Conservation (phyloP, 1,284 basidiomycete species). For the Cryptococcus wingfieldii region DNA sequence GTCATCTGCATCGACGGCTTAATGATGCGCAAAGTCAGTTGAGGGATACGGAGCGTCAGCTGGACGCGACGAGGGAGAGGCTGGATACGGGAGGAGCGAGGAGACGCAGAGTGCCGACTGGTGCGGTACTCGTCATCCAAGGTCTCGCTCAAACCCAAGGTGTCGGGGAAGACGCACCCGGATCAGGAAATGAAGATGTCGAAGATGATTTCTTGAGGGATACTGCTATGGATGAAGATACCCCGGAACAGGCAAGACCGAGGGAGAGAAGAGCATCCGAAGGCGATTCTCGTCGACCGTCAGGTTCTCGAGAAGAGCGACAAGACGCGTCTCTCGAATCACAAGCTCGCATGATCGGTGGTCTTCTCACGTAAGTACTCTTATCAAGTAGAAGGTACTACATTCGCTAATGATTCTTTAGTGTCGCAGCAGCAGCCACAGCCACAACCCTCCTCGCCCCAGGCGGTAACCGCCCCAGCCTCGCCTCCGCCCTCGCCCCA, state of each 20-base stretch:
- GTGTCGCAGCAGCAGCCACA: slow-evolving; percentile 45
- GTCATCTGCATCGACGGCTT: slow-evolving; percentile 3
- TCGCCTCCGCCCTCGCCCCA: slow-evolving; percentile 11
- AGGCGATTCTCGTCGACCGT: background rate
- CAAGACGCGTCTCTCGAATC: slow-evolving; percentile 28
- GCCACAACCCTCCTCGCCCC: slow-evolving; percentile 41
- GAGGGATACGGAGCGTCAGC: slow-evolving; percentile 5
- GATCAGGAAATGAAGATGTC: background rate
- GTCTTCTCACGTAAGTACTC: slow-evolving; percentile 41
- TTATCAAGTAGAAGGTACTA: background rate
- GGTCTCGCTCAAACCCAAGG: slow-evolving; percentile 45
- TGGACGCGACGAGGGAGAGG: slow-evolving; percentile 6
- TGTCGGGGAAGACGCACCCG: background rate
- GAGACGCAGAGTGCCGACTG: slow-evolving; percentile 22
- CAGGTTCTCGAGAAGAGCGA: background rate
- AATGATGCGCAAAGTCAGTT: slow-evolving; percentile 12
- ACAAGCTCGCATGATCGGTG: slow-evolving; percentile 46
- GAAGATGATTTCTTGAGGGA: background rate
- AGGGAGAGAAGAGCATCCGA: slow-evolving; percentile 13
- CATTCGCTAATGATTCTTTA: slow-evolving; percentile 5
- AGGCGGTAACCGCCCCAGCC: slow-evolving; percentile 6
- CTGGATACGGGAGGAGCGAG: slow-evolving; percentile 7
- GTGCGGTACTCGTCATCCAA: slow-evolving; percentile 46
- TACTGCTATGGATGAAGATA: background rate
- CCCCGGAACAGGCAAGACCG: background rate